Evolutionary conservation across 352 stramenopile species (phyloP).

Genomic region (Phytopythium helicoides): DNA sequence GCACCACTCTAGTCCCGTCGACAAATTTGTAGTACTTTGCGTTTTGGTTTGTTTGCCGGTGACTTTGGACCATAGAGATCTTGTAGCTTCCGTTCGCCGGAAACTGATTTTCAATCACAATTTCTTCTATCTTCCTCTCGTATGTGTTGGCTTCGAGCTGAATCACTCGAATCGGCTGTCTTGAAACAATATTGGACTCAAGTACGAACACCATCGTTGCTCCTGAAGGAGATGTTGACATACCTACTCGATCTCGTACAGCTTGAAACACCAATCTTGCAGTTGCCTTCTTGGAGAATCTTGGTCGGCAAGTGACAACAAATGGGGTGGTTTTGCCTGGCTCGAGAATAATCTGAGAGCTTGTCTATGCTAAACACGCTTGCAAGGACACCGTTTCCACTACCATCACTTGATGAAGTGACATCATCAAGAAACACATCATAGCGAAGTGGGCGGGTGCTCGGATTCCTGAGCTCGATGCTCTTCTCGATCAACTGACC

Average conservation of each 20-base stretch:
- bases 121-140: slow-evolving; percentile 71
- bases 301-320: slow-evolving; percentile 75
- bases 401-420: neutral
- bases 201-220: slow-evolving; percentile 91
- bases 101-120: slow-evolving; percentile 90
- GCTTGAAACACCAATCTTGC: slow-evolving; percentile 89
- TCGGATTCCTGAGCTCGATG: slow-evolving; percentile 94
- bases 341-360: slow-evolving; percentile 70
- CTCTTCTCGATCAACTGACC: slow-evolving; percentile 88
- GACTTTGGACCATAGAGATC: slow-evolving; percentile 66
- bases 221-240: slow-evolving; percentile 14
- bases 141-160: slow-evolving; percentile 78
- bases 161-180: slow-evolving; percentile 78
- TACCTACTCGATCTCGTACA: slow-evolving; percentile 31
- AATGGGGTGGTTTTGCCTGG: slow-evolving; percentile 72
- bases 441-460: slow-evolving; percentile 78
- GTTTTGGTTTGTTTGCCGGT: slow-evolving; percentile 6
- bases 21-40: neutral
- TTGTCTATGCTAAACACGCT: slow-evolving; percentile 80
- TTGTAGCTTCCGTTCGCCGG: slow-evolving; percentile 63
- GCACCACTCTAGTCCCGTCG: neutral
- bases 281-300: slow-evolving; percentile 84
- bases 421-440: slow-evolving; percentile 82
- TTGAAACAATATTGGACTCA: slow-evolving; percentile 73
- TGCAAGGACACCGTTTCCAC: neutral